A percentile compares a stretch with the other conserved stretches of the same genome.
Evolutionary conservation across 768 basidiomycete genomes (phyloP).

Genomic region (Asterophora parasitica): DNA sequence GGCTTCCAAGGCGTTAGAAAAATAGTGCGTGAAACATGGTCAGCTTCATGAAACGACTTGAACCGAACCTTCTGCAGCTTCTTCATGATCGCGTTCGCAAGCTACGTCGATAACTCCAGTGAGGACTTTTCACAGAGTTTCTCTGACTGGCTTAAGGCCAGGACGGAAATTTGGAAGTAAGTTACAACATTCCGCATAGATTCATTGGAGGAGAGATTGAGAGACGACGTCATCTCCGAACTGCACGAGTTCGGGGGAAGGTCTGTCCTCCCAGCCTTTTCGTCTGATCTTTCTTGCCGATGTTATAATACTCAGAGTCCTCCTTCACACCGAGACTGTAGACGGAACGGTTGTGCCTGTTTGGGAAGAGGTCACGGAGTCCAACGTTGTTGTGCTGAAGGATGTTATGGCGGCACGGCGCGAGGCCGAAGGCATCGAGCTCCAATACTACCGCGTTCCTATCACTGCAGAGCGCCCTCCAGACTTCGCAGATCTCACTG

Average conservation of each 20-base stretch:
- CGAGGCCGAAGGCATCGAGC: slow-evolving; percentile 45
- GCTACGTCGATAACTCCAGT: slow-evolving; percentile 64
- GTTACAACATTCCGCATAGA: slow-evolving; percentile 84
- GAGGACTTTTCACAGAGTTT: slow-evolving; percentile 64
- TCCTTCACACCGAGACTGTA: slow-evolving; percentile 84
- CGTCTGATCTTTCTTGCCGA: neutral
- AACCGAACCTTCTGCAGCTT: slow-evolving; percentile 46
- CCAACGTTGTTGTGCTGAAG: slow-evolving; percentile 75
- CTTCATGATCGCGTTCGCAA: slow-evolving; percentile 92
- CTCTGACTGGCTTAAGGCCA: slow-evolving; percentile 80
- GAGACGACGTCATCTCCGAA: slow-evolving; percentile 84
- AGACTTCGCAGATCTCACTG: slow-evolving; percentile 68
- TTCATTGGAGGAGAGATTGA: slow-evolving; percentile 83
- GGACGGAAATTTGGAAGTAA: slow-evolving; percentile 93
- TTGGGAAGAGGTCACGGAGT: slow-evolving; percentile 83
- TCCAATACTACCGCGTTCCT: slow-evolving; percentile 82
- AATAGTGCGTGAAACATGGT: slow-evolving; percentile 63
- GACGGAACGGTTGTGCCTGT: slow-evolving; percentile 89
- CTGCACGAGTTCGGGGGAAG: slow-evolving; percentile 78
- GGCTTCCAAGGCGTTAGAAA: slow-evolving; percentile 76
- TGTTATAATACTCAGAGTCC: slow-evolving; percentile 41
- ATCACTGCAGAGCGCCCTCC: slow-evolving; percentile 87
- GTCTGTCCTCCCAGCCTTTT: slow-evolving; percentile 31
- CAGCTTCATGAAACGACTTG: neutral
- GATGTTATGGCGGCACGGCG: slow-evolving; percentile 75